Conservation (phyloP, 2,329 filamentous ascomycete species). For the Colletotrichum cordylinicola region DNA sequence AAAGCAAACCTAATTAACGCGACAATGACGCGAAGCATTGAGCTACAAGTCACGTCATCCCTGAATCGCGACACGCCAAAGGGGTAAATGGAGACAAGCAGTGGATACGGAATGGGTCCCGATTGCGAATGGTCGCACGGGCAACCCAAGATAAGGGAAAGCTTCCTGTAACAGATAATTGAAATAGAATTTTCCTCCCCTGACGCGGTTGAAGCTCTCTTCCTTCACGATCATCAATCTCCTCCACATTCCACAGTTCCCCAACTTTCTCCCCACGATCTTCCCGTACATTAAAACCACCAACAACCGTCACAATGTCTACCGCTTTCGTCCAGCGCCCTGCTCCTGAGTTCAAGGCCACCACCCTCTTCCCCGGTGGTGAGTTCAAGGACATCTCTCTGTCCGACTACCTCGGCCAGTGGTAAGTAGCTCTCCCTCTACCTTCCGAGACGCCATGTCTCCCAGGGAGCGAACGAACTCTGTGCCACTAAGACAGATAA, state of each 20-base stretch:
- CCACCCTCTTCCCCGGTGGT: slow-evolving; percentile 52
- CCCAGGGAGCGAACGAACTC: background rate
- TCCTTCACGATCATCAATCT: background rate
- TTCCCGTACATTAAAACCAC: background rate
- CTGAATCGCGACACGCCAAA: background rate
- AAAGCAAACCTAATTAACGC: background rate
- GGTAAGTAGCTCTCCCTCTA: slow-evolving; percentile 36
- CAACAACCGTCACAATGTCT: slow-evolving; percentile 38
- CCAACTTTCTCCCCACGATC: background rate
- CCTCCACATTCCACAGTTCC: background rate
- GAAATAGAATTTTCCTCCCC: background rate
- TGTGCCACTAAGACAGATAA: background rate
- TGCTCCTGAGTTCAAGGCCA: slow-evolving; percentile 55
- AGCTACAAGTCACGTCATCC: background rate
- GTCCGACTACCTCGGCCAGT: slow-evolving; percentile 51
- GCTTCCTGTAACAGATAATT: background rate
- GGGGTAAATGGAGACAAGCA: background rate
- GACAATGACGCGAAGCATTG: background rate
- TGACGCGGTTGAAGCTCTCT: background rate
- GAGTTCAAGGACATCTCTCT: slow-evolving; percentile 54
- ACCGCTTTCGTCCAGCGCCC: slow-evolving; percentile 53
- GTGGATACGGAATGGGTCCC: slow-evolving; percentile 1
- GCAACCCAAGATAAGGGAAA: background rate
- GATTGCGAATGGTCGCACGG: background rate
- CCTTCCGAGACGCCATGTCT: background rate